These are phyloP conservation scores for Entomortierella beljakovae DNA, from an alignment of 192 early-diverging fungal genomes.

Conservation along the genomic window DNA sequence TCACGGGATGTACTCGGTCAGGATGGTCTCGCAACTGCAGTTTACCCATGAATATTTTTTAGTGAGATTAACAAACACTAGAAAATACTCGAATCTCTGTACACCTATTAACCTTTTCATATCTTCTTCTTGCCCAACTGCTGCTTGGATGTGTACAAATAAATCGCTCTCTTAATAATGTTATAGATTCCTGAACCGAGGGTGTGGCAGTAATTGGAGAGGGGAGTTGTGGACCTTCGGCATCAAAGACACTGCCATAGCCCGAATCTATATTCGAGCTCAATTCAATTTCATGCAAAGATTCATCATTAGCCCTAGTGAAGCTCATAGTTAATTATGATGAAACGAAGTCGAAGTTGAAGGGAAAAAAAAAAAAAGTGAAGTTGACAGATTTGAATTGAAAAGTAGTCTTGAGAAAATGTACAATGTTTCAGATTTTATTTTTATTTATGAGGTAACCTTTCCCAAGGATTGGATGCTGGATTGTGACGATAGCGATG, in stretches of 20 bases:
- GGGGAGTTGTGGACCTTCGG: slow-evolving; percentile 9
- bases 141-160: slow-evolving; percentile 27
- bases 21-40: slow-evolving; percentile 28
- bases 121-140: slow-evolving; percentile 8
- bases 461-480: slow-evolving; percentile 1
- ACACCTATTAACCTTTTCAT: slow-evolving; percentile 28
- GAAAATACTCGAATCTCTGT: not conserved
- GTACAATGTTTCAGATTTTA: not conserved
- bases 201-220: not conserved
- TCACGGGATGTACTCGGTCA: slow-evolving; percentile 24
- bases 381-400: not conserved
- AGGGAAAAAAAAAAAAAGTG: not conserved
- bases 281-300: not conserved
- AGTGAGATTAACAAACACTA: not conserved
- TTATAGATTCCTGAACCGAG: not conserved
- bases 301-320: not conserved
- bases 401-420: too few relatives aligned
- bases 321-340: not conserved
- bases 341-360: not conserved
- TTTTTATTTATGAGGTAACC: not conserved
- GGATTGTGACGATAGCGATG: not conserved
- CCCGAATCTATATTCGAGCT: slow-evolving; percentile 11
- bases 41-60: not conserved
- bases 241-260: slow-evolving; percentile 4
- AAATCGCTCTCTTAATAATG: slow-evolving; percentile 30